Percentiles rank a stretch among this genome's conserved stretches.
phyloP scores from a whole-genome alignment of 108 stramenopile genomes.

The Nitzschia putrida region DNA sequence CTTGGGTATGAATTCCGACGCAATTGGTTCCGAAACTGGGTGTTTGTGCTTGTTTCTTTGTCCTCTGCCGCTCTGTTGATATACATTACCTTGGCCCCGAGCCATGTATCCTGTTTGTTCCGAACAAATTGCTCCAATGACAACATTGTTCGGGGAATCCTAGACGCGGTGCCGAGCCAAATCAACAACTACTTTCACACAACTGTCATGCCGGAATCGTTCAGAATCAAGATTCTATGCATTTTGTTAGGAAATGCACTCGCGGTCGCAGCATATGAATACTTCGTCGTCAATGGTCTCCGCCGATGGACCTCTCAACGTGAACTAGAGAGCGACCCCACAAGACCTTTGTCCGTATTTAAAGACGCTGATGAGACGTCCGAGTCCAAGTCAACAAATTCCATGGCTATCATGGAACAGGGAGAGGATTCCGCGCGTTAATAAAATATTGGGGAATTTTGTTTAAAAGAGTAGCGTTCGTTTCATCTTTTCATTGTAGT shows the following conservation, averaged over 20 bases:
- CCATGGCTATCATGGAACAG: too few species aligned
- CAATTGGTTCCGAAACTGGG: conserved; percentile 49
- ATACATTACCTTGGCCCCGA: conserved; percentile 32
- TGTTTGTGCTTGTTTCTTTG: conserved; percentile 42
- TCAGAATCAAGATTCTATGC: conserved; percentile 40
- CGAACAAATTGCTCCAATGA: conserved; percentile 65
- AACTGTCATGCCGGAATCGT: conserved; percentile 63
- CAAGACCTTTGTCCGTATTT: too few species aligned
- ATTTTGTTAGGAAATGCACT: conserved; percentile 55
- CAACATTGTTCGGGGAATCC: conserved; percentile 33
- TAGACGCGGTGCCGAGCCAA: conserved; percentile 5
- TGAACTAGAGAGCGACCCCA: too few species aligned
- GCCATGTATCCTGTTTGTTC: conserved; percentile 54
- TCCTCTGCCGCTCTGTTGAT: conserved; percentile 36
- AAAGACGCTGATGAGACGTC: too few species aligned
- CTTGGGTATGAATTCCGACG: conserved; percentile 56
- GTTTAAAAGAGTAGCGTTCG: too few species aligned
- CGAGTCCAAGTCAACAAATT: too few species aligned
- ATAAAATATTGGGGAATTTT: too few species aligned
- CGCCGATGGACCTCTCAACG: not conserved
- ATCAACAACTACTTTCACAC: conserved; percentile 56
- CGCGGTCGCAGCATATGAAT: conserved; percentile 45
- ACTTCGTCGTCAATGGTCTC: conserved; percentile 53
- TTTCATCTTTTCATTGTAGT: too few species aligned
- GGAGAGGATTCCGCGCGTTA: too few species aligned